Conservation (phyloP, 164 flowering plant species). For the Cinnamomum micranthum region DNA sequence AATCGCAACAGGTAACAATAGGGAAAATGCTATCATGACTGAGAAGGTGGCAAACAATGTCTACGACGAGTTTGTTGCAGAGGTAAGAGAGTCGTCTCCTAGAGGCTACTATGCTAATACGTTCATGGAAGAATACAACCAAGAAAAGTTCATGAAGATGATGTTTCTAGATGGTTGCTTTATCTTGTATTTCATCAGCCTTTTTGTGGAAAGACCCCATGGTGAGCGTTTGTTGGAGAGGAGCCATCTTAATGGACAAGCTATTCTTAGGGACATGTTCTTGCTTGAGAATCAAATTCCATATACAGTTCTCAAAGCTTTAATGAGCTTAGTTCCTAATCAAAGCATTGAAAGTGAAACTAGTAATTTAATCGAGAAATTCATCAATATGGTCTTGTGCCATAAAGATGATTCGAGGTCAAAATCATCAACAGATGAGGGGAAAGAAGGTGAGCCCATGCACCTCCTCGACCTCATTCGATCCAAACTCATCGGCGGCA, state of each 20-base stretch:
- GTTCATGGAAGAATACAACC: not conserved
- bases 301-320: not conserved
- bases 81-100: not conserved
- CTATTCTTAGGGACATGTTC: not conserved
- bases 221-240: not conserved
- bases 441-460: not conserved
- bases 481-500: not conserved
- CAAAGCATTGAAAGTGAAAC: too few relatives aligned
- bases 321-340: not conserved
- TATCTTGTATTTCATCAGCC: slow-evolving; percentile 7
- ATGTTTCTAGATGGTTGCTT: slow-evolving; percentile 26
- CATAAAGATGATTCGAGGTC: not conserved
- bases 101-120: not conserved
- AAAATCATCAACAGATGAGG: too few relatives aligned
- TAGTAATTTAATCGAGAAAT: not conserved
- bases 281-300: not conserved
- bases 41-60: not conserved
- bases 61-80: not conserved
- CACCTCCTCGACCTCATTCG: slow-evolving; percentile 9
- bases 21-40: not conserved
- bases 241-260: not conserved
- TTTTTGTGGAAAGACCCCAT: not conserved
- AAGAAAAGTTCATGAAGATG: slow-evolving; percentile 7
- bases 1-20: not conserved
- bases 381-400: not conserved